Conservation (phyloP, 2,329 filamentous ascomycete species). For the Colletotrichum liaoningense region DNA sequence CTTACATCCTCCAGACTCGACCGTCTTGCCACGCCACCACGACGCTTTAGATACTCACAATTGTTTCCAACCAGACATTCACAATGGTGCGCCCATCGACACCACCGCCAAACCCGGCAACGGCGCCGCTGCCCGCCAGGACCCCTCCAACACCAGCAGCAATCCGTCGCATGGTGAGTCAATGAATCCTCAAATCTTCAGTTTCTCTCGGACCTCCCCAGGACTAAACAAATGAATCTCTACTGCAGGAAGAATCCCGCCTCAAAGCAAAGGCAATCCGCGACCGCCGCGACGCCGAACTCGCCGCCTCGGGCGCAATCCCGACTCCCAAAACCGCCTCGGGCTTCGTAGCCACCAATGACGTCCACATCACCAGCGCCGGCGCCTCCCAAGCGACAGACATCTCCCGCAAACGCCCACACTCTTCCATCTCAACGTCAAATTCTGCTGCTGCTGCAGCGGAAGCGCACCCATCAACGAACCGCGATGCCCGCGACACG, state of each 20-base stretch:
- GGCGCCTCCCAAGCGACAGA: conserved; percentile 50
- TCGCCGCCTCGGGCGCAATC: conserved; percentile 57
- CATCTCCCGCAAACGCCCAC: conserved; percentile 73
- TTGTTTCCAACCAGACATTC: not conserved
- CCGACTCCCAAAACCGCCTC: conserved; percentile 65
- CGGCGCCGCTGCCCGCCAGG: conserved; percentile 42
- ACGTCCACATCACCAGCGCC: conserved; percentile 65
- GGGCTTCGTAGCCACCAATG: conserved; percentile 77
- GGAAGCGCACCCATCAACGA: conserved; percentile 62
- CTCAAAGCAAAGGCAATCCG: conserved; percentile 90
- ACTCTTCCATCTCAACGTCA: conserved; percentile 67
- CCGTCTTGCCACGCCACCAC: not conserved
- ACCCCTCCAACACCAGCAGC: conserved; percentile 67
- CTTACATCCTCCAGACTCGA: not conserved
- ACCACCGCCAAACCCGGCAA: conserved; percentile 51
- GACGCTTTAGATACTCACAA: not conserved
- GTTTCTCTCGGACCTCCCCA: not conserved
- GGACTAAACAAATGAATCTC: conserved; percentile 10
- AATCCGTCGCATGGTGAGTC: conserved; percentile 65
- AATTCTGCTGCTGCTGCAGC: not conserved
- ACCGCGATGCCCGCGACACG: conserved; percentile 74
- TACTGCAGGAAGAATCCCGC: conserved; percentile 81
- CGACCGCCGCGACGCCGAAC: conserved; percentile 76
- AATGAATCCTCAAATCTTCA: not conserved
- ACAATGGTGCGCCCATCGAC: conserved; percentile 61